A percentile compares a stretch with the other conserved stretches of the same genome.
Conservation (phyloP, 768 basidiomycete species). For the Trametes coccinea region DNA sequence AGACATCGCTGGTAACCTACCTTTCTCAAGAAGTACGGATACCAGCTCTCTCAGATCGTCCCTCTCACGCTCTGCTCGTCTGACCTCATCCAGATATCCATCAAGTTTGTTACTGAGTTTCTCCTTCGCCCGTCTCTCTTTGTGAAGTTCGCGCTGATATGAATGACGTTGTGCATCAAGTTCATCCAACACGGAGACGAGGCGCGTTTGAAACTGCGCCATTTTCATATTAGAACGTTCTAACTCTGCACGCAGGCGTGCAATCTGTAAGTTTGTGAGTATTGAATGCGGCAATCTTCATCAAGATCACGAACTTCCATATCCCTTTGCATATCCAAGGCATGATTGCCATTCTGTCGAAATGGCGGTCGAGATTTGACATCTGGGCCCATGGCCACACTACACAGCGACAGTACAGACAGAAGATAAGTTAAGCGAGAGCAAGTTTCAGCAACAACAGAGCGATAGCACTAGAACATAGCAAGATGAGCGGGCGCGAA, state of each 20-base stretch:
- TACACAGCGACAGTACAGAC: neutral
- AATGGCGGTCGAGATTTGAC: neutral
- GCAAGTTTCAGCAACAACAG: neutral
- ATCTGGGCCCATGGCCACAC: neutral
- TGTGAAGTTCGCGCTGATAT: constrained; percentile 43
- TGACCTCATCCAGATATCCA: constrained; percentile 35
- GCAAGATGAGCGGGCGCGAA: neutral
- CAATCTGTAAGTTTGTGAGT: neutral
- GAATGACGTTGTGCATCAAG: constrained; percentile 45
- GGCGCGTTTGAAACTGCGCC: constrained; percentile 47
- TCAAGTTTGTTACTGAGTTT: constrained; percentile 42
- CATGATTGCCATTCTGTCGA: neutral
- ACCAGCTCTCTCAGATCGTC: constrained; percentile 59
- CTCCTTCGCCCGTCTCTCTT: constrained; percentile 35
- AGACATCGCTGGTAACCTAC: constrained; percentile 36
- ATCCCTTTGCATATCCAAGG: neutral
- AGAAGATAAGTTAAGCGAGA: neutral
- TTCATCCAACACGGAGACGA: constrained; percentile 50
- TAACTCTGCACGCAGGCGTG: constrained; percentile 7
- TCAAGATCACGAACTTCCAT: neutral
- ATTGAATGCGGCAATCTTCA: too few relatives aligned
- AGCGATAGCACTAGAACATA: constrained; percentile 1
- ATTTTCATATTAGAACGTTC: constrained; percentile 8
- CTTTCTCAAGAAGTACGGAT: constrained; percentile 55
- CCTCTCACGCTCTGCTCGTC: constrained; percentile 44